These are phyloP conservation scores for Oxytropis ochrocephala DNA, from an alignment of 306 rosid species.

Conservation along the genomic window DNA sequence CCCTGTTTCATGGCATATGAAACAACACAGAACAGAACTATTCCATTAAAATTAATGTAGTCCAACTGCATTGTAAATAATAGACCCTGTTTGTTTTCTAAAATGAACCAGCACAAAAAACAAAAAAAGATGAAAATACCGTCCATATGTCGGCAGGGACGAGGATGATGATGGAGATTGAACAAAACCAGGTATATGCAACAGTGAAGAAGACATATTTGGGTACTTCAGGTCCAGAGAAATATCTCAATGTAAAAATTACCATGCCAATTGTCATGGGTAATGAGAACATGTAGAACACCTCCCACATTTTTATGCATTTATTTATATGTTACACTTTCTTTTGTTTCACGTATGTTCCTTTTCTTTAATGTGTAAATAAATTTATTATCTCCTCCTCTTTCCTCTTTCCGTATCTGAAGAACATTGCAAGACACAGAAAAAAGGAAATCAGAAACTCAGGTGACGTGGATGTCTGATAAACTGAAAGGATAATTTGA, in stretches of 20 bases:
- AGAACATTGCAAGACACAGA: conserved; percentile 16
- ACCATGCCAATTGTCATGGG: conserved; percentile 90
- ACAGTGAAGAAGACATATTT: conserved; percentile 78
- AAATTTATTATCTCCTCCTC: background rate
- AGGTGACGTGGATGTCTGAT: conserved; percentile 3
- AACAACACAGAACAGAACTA: background rate
- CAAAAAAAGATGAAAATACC: conserved; percentile 33
- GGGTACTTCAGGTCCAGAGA: conserved; percentile 88
- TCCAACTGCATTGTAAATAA: background rate
- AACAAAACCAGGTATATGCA: conserved; percentile 94
- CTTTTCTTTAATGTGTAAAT: background rate
- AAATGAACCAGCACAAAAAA: background rate
- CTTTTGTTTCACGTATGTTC: background rate
- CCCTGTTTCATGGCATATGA: background rate
- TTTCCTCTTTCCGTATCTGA: conserved; percentile 21
- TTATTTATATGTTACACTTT: background rate
- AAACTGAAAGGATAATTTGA: conserved; percentile 17
- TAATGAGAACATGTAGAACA: conserved; percentile 84
- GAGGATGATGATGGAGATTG: conserved; percentile 83
- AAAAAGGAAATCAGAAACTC: conserved; percentile 4
- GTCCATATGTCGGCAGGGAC: conserved; percentile 97
- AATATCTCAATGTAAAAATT: conserved; percentile 65
- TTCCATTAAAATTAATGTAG: background rate
- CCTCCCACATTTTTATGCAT: conserved; percentile 66
- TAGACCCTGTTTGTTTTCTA: background rate